These are phyloP conservation scores for Begonia peltatifolia DNA, from an alignment of 306 rosid genomes.

Conservation along the genomic window DNA sequence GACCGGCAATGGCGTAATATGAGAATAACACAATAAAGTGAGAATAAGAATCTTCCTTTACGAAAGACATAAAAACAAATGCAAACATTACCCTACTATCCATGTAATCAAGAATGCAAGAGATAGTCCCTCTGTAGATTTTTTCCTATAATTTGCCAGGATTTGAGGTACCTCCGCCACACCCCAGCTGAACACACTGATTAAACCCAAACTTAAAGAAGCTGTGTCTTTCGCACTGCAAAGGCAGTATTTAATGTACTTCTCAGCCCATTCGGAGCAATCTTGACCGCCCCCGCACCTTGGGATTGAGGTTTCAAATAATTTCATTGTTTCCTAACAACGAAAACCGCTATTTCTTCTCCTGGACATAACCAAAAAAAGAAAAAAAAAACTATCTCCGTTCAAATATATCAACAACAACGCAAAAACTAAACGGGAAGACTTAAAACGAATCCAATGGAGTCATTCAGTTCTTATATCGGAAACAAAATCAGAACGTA, in stretches of 20 bases:
- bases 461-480: no score
- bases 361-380: no score
- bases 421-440: no score
- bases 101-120: constrained; percentile 63
- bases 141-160: constrained; percentile 45
- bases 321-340: constrained; percentile 7
- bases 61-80: constrained; percentile 1
- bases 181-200: constrained; percentile 60
- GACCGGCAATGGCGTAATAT: no score
- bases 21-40: not conserved
- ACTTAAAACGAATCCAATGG: no score
- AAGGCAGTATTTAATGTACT: constrained; percentile 21
- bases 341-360: no score
- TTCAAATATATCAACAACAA: no score
- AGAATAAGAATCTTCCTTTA: not conserved
- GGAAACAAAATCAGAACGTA: no score
- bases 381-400: no score
- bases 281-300: constrained; percentile 21
- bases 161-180: constrained; percentile 84
- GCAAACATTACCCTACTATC: constrained; percentile 47
- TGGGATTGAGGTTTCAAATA: constrained; percentile 15
- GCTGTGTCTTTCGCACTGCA: constrained; percentile 31
- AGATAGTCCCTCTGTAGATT: constrained; percentile 67
- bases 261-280: constrained; percentile 32
- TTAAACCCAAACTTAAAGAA: constrained; percentile 43